Conservation (phyloP, 768 basidiomycete genomes). For the Ramaria rubella region DNA sequence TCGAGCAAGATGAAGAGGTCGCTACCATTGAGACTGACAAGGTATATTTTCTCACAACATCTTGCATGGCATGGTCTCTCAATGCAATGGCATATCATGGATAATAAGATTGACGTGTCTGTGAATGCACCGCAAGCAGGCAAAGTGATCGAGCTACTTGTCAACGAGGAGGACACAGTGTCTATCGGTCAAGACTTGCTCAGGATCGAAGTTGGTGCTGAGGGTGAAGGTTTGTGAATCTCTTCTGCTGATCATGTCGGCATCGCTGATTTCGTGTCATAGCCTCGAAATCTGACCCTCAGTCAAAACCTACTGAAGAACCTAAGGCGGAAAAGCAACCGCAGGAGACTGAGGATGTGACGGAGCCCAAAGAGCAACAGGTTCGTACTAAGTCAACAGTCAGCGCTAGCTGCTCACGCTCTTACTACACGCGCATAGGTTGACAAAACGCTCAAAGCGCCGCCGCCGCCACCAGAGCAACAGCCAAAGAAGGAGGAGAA, state of each 20-base stretch:
- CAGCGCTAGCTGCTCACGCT: slow-evolving; percentile 23
- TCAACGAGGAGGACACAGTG: slow-evolving; percentile 90
- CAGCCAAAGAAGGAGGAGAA: slow-evolving; percentile 34
- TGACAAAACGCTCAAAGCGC: slow-evolving; percentile 13
- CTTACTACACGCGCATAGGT: neutral
- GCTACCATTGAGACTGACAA: slow-evolving; percentile 99
- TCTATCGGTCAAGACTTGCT: slow-evolving; percentile 92
- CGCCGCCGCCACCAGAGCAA: slow-evolving; percentile 24
- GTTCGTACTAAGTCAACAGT: slow-evolving; percentile 36
- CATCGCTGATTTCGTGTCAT: neutral
- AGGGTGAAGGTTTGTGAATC: slow-evolving; percentile 36
- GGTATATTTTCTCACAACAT: slow-evolving; percentile 41
- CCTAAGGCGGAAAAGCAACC: slow-evolving; percentile 16
- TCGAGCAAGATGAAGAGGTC: slow-evolving; percentile 90
- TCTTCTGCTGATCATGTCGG: neutral
- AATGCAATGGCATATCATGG: too few relatives aligned
- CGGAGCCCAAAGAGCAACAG: slow-evolving; percentile 44
- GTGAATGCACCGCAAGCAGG: slow-evolving; percentile 91
- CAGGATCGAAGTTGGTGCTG: slow-evolving; percentile 79
- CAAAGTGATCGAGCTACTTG: slow-evolving; percentile 79
- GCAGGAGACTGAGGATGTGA: slow-evolving; percentile 32
- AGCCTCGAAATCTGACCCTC: slow-evolving; percentile 17
- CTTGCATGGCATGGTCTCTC: neutral
- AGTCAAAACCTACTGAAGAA: slow-evolving; percentile 19
- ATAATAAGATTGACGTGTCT: slow-evolving; percentile 83